Conservation (phyloP, 805 yeast genomes). For the Lipomyces sp. region DNA sequence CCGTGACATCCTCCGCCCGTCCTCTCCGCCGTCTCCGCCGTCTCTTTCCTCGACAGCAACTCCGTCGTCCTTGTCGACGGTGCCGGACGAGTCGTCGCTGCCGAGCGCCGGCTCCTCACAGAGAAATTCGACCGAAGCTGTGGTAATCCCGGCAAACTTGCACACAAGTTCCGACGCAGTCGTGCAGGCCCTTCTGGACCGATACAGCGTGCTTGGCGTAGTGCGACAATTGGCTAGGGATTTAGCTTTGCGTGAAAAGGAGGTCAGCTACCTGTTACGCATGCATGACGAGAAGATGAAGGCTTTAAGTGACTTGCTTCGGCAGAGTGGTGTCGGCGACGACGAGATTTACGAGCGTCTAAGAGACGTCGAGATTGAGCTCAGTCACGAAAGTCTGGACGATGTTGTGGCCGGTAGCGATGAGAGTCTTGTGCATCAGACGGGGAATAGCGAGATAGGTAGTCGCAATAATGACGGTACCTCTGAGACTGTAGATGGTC, state of each 20-base stretch:
- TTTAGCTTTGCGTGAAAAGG: constrained; percentile 55
- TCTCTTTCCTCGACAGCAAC: constrained; percentile 1
- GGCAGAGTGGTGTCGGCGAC: neutral
- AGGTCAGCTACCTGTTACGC: constrained; percentile 40
- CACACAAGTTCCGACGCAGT: constrained; percentile 46
- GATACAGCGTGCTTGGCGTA: constrained; percentile 47
- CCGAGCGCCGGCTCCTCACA: neutral
- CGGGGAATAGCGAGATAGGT: neutral
- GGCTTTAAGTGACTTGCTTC: neutral
- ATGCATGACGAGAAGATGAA: constrained; percentile 12
- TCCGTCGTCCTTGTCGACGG: constrained; percentile 1
- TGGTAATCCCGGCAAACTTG: constrained; percentile 46
- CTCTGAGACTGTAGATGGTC: neutral
- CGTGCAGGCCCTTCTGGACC: constrained; percentile 44
- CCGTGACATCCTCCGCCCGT: constrained; percentile 19
- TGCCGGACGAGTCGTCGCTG: constrained; percentile 1
- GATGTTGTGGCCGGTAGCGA: neutral
- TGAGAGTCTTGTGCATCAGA: constrained; percentile 4
- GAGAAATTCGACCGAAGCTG: neutral
- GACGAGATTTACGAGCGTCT: neutral
- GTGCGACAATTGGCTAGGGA: constrained; percentile 57
- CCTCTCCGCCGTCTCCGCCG: neutral
- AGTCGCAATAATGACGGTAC: neutral
- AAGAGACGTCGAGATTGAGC: neutral
- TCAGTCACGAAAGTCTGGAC: constrained; percentile 1